Percentiles rank a stretch among this genome's conserved stretches.
Conservation (phyloP, 768 basidiomycete species). For the Russula vinacea region DNA sequence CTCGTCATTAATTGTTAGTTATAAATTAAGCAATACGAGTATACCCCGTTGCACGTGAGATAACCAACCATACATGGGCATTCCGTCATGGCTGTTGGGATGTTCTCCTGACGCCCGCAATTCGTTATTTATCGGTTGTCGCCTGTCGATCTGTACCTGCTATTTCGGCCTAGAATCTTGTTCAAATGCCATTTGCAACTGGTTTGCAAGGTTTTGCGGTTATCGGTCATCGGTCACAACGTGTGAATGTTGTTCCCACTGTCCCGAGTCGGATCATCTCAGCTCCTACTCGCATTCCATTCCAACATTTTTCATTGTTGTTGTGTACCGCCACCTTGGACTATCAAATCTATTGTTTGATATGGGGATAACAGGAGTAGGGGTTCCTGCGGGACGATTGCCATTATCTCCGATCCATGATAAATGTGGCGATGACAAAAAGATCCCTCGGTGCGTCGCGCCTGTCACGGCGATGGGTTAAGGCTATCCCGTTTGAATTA, state of each 20-base stretch:
- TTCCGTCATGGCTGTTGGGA: conserved; percentile 2
- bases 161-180: conserved; percentile 23
- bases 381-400: background rate
- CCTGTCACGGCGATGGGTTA: background rate
- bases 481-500: background rate
- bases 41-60: conserved; percentile 25
- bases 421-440: background rate
- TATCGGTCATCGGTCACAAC: background rate
- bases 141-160: conserved; percentile 13
- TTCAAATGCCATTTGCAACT: background rate
- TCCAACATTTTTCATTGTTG: background rate
- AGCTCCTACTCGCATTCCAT: background rate
- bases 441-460: background rate
- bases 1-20: conserved; percentile 18
- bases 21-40: conserved; percentile 21
- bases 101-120: conserved; percentile 8
- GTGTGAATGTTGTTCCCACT: background rate
- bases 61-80: background rate
- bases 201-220: background rate
- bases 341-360: too few relatives aligned
- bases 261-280: background rate
- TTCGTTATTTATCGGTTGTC: conserved; percentile 20
- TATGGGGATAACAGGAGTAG: background rate
- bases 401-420: background rate
- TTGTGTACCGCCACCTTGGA: background rate